Percentiles rank a stretch among this genome's conserved stretches.
phyloP scores from a whole-genome alignment of 2,329 filamentous ascomycete species.

The Zopfia rhizophila region DNA sequence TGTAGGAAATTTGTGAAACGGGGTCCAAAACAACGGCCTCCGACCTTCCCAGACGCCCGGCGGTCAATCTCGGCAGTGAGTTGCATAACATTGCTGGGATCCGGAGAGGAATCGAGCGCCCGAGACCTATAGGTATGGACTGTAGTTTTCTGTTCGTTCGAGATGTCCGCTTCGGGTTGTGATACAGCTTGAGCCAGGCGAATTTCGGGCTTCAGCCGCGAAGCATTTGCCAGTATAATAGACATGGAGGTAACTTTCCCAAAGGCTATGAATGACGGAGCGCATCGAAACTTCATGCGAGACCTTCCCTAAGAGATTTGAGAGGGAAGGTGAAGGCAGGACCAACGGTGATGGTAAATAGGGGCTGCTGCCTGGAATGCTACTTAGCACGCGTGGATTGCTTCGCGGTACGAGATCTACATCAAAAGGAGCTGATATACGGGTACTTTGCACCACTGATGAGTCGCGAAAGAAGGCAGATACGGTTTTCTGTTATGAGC shows the following conservation, averaged over 20 bases:
- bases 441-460: constrained; percentile 5
- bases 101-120: constrained; percentile 35
- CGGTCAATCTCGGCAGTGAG: constrained; percentile 54
- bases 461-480: constrained; percentile 8
- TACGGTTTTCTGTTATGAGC: constrained; percentile 1
- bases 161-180: constrained; percentile 52
- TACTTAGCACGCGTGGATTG: constrained; percentile 5
- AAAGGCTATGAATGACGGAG: too few relatives aligned
- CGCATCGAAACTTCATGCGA: neutral
- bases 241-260: constrained; percentile 19
- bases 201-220: constrained; percentile 50
- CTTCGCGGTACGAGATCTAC: constrained; percentile 5
- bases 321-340: too few relatives aligned
- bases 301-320: too few relatives aligned
- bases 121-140: constrained; percentile 35
- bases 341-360: too few relatives aligned
- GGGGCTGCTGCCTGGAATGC: too few relatives aligned
- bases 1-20: constrained; percentile 55
- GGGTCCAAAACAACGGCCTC: constrained; percentile 51
- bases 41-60: constrained; percentile 19
- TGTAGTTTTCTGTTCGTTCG: constrained; percentile 45
- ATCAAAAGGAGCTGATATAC: constrained; percentile 5
- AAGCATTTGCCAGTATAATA: constrained; percentile 16
- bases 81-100: constrained; percentile 51
- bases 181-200: constrained; percentile 55